Evolutionary conservation across 1,284 basidiomycete genomes (phyloP).

Genomic region (Laetiporus sulphureus): DNA sequence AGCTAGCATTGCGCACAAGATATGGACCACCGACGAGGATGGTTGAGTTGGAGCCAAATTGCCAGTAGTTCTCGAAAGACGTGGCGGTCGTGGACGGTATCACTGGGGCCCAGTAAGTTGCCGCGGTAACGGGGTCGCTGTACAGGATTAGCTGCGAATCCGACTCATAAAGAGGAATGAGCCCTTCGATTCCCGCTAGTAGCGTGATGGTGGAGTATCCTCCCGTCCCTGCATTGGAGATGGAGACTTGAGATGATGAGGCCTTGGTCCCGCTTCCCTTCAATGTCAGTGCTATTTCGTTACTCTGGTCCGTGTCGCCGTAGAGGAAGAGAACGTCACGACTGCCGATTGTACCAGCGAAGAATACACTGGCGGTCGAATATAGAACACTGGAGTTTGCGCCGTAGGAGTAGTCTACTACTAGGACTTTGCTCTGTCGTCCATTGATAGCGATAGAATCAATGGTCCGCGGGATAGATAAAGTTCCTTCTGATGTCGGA

Average conservation of each 20-base stretch:
- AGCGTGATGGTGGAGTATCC: conserved; percentile 37
- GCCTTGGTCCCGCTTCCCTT: conserved; percentile 35
- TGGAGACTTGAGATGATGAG: conserved; percentile 25
- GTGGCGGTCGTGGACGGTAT: conserved; percentile 23
- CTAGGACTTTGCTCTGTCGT: conserved; percentile 63
- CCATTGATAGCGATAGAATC: conserved; percentile 52
- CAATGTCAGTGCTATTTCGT: conserved; percentile 48
- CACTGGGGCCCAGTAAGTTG: conserved; percentile 48
- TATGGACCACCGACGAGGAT: conserved; percentile 49
- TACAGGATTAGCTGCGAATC: conserved; percentile 59
- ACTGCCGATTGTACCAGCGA: conserved; percentile 57
- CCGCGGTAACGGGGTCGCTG: conserved; percentile 55
- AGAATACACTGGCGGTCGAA: conserved; percentile 64
- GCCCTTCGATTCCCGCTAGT: conserved; percentile 46
- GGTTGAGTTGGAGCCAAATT: conserved; percentile 44
- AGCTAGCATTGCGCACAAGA: conserved; percentile 44
- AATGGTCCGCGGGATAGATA: conserved; percentile 49
- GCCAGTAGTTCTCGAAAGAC: conserved; percentile 38
- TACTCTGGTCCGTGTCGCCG: conserved; percentile 50
- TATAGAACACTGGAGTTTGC: conserved; percentile 43
- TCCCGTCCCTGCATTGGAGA: conserved; percentile 16
- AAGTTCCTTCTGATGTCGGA: conserved; percentile 38
- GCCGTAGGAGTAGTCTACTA: conserved; percentile 65
- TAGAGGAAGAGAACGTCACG: conserved; percentile 68
- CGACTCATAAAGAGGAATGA: conserved; percentile 61